These are phyloP conservation scores for Talaromyces sp. DNA, from an alignment of 2,329 filamentous ascomycete species.

Conservation along the genomic window DNA sequence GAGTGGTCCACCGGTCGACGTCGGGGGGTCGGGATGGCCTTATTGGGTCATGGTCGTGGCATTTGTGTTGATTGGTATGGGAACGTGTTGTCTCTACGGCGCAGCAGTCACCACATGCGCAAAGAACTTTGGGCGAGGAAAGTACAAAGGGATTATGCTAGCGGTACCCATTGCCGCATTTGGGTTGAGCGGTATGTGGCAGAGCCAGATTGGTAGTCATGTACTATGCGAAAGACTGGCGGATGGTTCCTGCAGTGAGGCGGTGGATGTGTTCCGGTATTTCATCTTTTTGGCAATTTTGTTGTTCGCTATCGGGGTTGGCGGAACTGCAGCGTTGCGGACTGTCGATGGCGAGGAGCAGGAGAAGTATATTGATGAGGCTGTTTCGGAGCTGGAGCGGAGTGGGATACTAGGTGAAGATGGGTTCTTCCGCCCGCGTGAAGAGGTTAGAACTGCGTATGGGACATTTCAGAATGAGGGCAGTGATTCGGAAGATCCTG, in stretches of 20 bases:
- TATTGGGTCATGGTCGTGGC: conserved; percentile 80
- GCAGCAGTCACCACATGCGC: conserved; percentile 90
- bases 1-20: conserved; percentile 53
- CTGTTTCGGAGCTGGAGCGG: conserved; percentile 83
- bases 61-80: conserved; percentile 78
- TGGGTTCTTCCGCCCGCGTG: conserved; percentile 63
- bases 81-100: conserved; percentile 85
- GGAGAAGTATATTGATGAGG: conserved; percentile 77
- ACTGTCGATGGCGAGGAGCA: conserved; percentile 74
- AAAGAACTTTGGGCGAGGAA: conserved; percentile 93
- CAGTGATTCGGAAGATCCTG: conserved; percentile 32
- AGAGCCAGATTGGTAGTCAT: conserved; percentile 80
- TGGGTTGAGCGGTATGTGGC: conserved; percentile 91
- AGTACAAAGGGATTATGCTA: conserved; percentile 81
- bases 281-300: conserved; percentile 79
- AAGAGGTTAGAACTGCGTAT: conserved; percentile 43
- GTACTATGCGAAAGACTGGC: conserved; percentile 70
- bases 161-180: conserved; percentile 89
- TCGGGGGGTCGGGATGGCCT: conserved; percentile 60
- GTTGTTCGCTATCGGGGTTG: conserved; percentile 65
- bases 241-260: conserved; percentile 56
- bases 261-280: conserved; percentile 74
- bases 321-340: conserved; percentile 70
- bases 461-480: conserved; percentile 42
- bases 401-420: conserved; percentile 74